A percentile compares a stretch with the other conserved stretches of the same genome.
phyloP scores from a whole-genome alignment of 768 basidiomycete species.

The Plicaturopsis crispa region DNA sequence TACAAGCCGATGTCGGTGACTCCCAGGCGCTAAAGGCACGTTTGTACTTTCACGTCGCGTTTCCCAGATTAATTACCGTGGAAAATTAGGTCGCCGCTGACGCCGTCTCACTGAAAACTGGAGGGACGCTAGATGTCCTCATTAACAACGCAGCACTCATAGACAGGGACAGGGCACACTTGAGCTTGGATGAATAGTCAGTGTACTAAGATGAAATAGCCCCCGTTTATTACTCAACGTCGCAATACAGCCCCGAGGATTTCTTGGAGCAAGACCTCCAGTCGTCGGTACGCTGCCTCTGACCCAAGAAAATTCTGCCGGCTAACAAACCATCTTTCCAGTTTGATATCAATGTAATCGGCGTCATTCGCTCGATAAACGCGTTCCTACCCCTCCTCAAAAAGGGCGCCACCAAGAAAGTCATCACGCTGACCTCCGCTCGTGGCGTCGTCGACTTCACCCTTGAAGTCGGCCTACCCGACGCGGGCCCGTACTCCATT shows the following conservation, averaged over 20 bases:
- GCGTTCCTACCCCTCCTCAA: conserved; percentile 31
- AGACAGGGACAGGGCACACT: conserved; percentile 3
- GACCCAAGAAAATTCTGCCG: not conserved
- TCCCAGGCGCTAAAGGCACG: conserved; percentile 16
- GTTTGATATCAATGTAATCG: conserved; percentile 27
- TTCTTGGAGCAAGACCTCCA: conserved; percentile 16
- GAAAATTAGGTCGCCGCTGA: conserved; percentile 18
- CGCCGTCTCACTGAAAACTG: conserved; percentile 18
- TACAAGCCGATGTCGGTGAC: conserved; percentile 30
- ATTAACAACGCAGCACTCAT: conserved; percentile 28
- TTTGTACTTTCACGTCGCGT: not conserved
- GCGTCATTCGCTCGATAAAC: conserved; percentile 26
- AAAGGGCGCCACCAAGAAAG: conserved; percentile 23
- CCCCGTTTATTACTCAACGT: not conserved
- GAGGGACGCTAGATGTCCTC: conserved; percentile 26
- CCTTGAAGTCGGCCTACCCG: conserved; percentile 7
- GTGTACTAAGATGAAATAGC: conserved; percentile 4
- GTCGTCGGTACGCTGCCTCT: conserved; percentile 9
- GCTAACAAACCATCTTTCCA: conserved; percentile 5
- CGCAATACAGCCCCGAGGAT: conserved; percentile 8
- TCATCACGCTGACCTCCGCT: conserved; percentile 24
- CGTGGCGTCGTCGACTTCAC: conserved; percentile 20
- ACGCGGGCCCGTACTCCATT: conserved; percentile 19
- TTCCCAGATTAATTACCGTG: not conserved
- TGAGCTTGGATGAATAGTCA: conserved; percentile 14